A percentile compares a stretch with the other conserved stretches of the same genome.
Evolutionary conservation across 2,329 filamentous ascomycete species (phyloP).

Genomic region (Aspergillus costaricaensis): DNA sequence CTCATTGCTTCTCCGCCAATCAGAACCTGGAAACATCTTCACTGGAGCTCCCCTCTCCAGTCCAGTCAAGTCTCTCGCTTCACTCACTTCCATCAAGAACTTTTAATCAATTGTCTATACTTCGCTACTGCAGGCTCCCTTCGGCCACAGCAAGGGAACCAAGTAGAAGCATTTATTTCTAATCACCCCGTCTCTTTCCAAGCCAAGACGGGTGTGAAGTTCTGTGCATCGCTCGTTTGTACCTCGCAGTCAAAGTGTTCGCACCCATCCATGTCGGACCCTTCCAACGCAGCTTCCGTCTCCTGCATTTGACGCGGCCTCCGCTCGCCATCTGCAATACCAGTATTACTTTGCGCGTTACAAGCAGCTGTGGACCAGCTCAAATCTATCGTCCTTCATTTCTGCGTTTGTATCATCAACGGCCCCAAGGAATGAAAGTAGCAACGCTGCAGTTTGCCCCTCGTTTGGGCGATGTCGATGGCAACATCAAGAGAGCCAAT

Average conservation of each 20-base stretch:
- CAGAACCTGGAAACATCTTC: background rate
- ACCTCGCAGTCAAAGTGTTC: background rate
- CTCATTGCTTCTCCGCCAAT: background rate
- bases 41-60: background rate
- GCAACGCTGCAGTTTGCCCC: constrained; percentile 51
- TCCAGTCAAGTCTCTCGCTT: background rate
- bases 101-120: too few relatives aligned
- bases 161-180: background rate
- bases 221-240: background rate
- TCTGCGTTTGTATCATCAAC: constrained; percentile 5
- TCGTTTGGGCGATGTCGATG: constrained; percentile 45
- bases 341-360: background rate
- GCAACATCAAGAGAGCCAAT: constrained; percentile 49
- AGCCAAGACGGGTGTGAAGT: background rate
- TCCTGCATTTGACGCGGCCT: background rate
- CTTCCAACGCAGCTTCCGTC: background rate
- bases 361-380: background rate
- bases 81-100: too few relatives aligned
- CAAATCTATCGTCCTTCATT: background rate
- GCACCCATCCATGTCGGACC: background rate
- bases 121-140: background rate
- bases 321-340: background rate
- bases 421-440: constrained; percentile 43
- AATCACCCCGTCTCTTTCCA: too few relatives aligned
- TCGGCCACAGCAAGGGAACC: background rate